Evolutionary conservation across 352 stramenopile genomes (phyloP), one percentile per base, ranked within the genome.

Genomic region (Elongisporangium prolatum): DNA sequence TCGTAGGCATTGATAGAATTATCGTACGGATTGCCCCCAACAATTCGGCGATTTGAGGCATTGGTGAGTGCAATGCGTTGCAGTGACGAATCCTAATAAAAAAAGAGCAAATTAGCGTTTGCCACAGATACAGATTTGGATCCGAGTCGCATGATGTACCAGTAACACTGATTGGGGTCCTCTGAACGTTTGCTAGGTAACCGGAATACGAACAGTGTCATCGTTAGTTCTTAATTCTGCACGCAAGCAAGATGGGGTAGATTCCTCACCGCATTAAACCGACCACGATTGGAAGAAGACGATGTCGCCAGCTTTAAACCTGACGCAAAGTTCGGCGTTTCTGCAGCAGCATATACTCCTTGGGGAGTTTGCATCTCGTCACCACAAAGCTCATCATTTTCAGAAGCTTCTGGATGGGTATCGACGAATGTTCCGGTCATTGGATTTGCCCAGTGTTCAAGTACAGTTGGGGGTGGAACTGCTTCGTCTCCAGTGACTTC

Each of bases 381-480:
- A 16, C 66, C 66, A 14, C 59, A 60, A 34, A 65, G 37, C 24
- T 74, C 67, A 37, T 75, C 28, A 13, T 40, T 63, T 21, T 63
- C 57, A 25, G 54, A 50, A 10, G 51, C 51, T n/a, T 60, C 38
- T 20, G 68, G 69, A 50, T 66, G 59, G 9, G 74, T 70, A 16
- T 78, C 77, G 3, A 88, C 58, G 50, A 80, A 89, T 2, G 81
- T 81, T 25, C 89, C 77, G 16, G 68, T 70, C 24, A 74, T 64
- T n/a, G 69, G 69, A 34, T 84, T 78, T 44, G 84, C 57, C 28
- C 4, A 86, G 67, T 9, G 71, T 72, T 4, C 69, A 67, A 52
- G 60, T 65, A 4, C 64, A 69, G 17, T 25, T 56, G 9, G 64
- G 59, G 0, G 28, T 14, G 63, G 71, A 54, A 71, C 65, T 51